Conservation (phyloP, 2,329 filamentous ascomycete species). For the Passalora sequoiae region DNA sequence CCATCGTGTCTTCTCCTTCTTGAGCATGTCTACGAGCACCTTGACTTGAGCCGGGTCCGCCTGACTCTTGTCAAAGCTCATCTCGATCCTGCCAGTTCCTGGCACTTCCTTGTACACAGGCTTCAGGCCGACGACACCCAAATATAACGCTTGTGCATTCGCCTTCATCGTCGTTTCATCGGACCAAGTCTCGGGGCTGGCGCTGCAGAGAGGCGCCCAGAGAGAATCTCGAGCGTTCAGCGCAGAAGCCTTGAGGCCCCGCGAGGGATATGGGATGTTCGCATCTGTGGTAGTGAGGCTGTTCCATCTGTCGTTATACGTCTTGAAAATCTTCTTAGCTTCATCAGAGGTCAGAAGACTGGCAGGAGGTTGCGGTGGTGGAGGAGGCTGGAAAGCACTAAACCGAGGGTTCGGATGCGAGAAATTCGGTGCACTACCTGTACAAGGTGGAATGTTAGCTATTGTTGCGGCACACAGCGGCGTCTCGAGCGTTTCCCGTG, state of each 20-base stretch:
- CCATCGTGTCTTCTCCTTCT: conserved; percentile 33
- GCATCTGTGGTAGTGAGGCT: conserved; percentile 22
- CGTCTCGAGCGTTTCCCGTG: too few species aligned
- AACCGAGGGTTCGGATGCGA: conserved; percentile 6
- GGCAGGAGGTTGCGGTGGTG: conserved; percentile 19
- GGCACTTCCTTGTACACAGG: conserved; percentile 24
- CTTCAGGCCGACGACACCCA: conserved; percentile 24
- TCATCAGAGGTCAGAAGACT: conserved; percentile 26
- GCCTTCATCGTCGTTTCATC: conserved; percentile 31
- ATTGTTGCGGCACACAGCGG: too few species aligned
- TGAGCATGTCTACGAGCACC: conserved; percentile 27
- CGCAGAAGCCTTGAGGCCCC: conserved; percentile 25
- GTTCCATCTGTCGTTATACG: conserved; percentile 30
- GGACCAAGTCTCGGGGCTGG: conserved; percentile 27
- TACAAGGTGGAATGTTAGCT: too few species aligned
- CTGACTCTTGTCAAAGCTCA: conserved; percentile 23
- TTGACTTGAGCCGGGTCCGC: conserved; percentile 24
- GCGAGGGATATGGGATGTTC: conserved; percentile 29
- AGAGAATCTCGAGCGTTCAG: conserved; percentile 25
- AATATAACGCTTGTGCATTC: conserved; percentile 32
- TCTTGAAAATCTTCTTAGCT: conserved; percentile 25
- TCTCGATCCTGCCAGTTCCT: conserved; percentile 21
- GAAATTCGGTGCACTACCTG: conserved; percentile 7
- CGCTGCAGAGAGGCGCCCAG: conserved; percentile 23
- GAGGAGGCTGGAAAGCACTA: conserved; percentile 12